A percentile compares a stretch with the other conserved stretches of the same genome.
Evolutionary conservation across 768 basidiomycete species (phyloP).

Genomic region (Tricholoma sp.): DNA sequence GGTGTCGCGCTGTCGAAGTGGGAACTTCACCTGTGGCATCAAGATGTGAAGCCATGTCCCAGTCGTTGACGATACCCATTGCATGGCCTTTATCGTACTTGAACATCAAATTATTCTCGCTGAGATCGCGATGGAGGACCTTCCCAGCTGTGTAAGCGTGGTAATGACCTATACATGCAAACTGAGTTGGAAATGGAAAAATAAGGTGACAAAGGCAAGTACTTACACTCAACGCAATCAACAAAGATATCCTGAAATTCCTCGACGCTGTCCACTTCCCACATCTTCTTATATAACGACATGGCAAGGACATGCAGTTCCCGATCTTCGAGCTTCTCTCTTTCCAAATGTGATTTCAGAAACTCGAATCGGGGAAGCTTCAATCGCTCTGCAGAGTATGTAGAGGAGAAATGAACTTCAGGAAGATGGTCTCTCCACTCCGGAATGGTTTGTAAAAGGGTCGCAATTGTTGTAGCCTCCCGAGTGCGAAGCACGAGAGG

Average conservation of each 20-base stretch:
- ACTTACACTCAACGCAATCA: constrained; percentile 21
- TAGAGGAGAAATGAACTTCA: constrained; percentile 4
- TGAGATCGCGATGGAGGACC: too few species aligned
- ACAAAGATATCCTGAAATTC: constrained; percentile 18
- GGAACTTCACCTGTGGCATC: too few species aligned
- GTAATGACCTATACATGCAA: constrained; percentile 8
- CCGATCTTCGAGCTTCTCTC: constrained; percentile 4
- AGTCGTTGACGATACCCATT: constrained; percentile 12
- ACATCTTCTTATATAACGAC: constrained; percentile 17
- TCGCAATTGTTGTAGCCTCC: constrained; percentile 8
- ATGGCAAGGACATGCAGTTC: constrained; percentile 14
- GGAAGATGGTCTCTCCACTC: constrained; percentile 8
- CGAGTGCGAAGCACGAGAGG: neutral
- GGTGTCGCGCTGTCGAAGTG: too few species aligned
- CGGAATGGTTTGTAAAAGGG: neutral
- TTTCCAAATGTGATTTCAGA: neutral
- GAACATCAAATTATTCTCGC: constrained; percentile 22
- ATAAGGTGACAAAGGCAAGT: neutral
- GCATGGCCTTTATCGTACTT: neutral
- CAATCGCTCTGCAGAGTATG: neutral
- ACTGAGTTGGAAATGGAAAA: neutral
- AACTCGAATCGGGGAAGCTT: constrained; percentile 6
- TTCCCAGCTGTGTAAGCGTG: constrained; percentile 11
- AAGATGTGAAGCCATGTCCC: constrained; percentile 5
- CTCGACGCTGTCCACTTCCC: constrained; percentile 14